phyloP scores from a whole-genome alignment of 2,329 filamentous ascomycete genomes.

The Alternaria conjuncta region DNA sequence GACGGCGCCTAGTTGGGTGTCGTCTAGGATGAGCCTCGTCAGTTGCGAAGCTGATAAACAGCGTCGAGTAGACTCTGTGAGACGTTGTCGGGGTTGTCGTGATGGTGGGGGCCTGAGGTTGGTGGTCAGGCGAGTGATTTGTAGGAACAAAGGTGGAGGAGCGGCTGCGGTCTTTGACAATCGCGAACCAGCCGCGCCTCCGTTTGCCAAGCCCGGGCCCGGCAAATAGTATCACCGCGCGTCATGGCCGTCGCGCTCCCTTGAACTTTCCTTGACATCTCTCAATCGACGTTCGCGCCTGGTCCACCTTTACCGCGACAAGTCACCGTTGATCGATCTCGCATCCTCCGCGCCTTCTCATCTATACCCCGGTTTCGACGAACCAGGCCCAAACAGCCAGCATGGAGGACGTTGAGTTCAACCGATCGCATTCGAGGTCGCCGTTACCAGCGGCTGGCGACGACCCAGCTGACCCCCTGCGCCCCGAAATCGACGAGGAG shows the following conservation, averaged over 20 bases:
- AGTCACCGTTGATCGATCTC: neutral
- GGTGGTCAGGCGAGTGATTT: conserved; percentile 8
- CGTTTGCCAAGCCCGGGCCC: conserved; percentile 17
- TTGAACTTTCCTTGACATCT: conserved; percentile 17
- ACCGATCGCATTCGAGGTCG: conserved; percentile 46
- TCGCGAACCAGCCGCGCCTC: neutral
- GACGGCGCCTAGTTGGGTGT: neutral
- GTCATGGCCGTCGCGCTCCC: conserved; percentile 31
- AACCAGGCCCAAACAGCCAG: neutral
- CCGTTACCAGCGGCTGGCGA: conserved; percentile 55
- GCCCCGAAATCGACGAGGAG: conserved; percentile 58
- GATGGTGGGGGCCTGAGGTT: conserved; percentile 6
- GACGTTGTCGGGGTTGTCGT: neutral
- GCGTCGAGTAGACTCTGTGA: neutral
- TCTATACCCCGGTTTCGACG: neutral
- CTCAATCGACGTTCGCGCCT: conserved; percentile 10
- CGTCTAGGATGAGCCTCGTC: conserved; percentile 1
- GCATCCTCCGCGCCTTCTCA: neutral
- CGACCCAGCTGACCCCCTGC: conserved; percentile 54
- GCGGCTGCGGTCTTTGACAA: conserved; percentile 6
- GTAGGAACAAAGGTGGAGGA: conserved; percentile 9
- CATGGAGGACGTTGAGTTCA: conserved; percentile 55
- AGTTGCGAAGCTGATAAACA: neutral
- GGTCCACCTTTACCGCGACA: neutral
- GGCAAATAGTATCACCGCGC: conserved; percentile 25